Conservation (phyloP, 2,329 filamentous ascomycete species). For the Fusarium subtropicale region DNA sequence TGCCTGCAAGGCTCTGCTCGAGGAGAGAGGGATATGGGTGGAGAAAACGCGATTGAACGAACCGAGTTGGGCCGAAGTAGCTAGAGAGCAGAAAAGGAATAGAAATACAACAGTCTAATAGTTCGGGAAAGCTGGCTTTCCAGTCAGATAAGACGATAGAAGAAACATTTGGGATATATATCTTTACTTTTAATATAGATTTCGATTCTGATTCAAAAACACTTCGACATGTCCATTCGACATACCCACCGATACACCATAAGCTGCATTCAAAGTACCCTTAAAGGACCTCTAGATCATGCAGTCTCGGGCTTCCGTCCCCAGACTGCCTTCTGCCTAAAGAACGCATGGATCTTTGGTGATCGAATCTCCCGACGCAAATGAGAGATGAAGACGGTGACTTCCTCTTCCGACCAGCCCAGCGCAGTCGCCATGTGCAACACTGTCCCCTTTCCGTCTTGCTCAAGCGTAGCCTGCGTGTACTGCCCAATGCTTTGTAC, state of each 20-base stretch:
- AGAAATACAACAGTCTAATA: not conserved
- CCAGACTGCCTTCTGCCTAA: constrained; percentile 13
- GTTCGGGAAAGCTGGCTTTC: not conserved
- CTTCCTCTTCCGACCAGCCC: not conserved
- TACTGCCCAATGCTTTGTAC: not conserved
- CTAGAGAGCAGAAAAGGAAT: not conserved
- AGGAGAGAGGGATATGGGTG: not conserved
- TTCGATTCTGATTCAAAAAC: not conserved
- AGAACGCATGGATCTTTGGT: constrained; percentile 11
- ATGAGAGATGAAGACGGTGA: not conserved
- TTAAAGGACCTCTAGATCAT: rapidly evolving
- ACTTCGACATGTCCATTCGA: rapidly evolving
- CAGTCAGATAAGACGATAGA: not conserved
- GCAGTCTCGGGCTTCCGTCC: not conserved
- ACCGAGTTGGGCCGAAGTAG: not conserved
- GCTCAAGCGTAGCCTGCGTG: constrained; percentile 1
- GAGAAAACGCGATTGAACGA: not conserved
- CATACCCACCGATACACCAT: rapidly evolving
- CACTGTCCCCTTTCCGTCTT: not conserved
- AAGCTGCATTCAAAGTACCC: rapidly evolving
- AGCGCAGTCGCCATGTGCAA: constrained; percentile 5
- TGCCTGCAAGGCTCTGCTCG: not conserved
- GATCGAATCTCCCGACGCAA: constrained; percentile 6
- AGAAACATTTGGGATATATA: not conserved
- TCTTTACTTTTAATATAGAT: too few species aligned